These are phyloP conservation scores for Trichophyton rubrum DNA, from an alignment of 2,329 filamentous ascomycete genomes.

Conservation along the genomic window DNA sequence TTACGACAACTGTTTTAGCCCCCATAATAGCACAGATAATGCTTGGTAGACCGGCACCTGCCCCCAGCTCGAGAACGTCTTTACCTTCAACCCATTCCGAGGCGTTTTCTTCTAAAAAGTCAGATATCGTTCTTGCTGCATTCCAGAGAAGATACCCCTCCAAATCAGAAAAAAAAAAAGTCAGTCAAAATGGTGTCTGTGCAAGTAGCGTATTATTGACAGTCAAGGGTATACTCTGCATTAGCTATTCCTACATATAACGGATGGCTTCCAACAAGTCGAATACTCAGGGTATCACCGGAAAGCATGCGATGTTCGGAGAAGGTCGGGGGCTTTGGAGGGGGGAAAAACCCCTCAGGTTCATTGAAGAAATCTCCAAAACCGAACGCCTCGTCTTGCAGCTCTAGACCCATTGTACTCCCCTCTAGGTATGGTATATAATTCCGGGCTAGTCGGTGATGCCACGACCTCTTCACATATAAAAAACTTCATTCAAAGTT, in stretches of 20 bases:
- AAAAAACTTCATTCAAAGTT: not conserved
- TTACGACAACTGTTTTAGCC: conserved; percentile 59
- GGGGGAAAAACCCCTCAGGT: conserved; percentile 66
- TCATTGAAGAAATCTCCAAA: conserved; percentile 58
- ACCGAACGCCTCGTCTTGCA: conserved; percentile 22
- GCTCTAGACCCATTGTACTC: not conserved
- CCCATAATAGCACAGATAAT: conserved; percentile 63
- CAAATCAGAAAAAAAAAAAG: conserved; percentile 9
- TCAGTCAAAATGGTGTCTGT: conserved; percentile 14
- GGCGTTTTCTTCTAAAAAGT: conserved; percentile 63
- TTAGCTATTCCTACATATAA: conserved; percentile 51
- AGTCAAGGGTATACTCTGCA: not conserved
- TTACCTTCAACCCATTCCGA: conserved; percentile 47
- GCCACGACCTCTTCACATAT: too few relatives aligned
- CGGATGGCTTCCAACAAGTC: conserved; percentile 75
- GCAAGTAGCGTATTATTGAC: not conserved
- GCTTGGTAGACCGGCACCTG: conserved; percentile 72
- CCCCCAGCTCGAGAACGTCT: conserved; percentile 78
- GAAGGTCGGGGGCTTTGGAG: conserved; percentile 62
- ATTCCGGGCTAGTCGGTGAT: too few relatives aligned
- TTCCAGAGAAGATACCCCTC: conserved; percentile 85
- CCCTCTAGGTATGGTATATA: not conserved
- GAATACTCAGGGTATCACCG: conserved; percentile 54
- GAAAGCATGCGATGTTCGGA: conserved; percentile 58
- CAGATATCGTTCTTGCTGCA: conserved; percentile 63